Conservation (phyloP, 2,329 filamentous ascomycete genomes). For the Cytospora chrysosperma region DNA sequence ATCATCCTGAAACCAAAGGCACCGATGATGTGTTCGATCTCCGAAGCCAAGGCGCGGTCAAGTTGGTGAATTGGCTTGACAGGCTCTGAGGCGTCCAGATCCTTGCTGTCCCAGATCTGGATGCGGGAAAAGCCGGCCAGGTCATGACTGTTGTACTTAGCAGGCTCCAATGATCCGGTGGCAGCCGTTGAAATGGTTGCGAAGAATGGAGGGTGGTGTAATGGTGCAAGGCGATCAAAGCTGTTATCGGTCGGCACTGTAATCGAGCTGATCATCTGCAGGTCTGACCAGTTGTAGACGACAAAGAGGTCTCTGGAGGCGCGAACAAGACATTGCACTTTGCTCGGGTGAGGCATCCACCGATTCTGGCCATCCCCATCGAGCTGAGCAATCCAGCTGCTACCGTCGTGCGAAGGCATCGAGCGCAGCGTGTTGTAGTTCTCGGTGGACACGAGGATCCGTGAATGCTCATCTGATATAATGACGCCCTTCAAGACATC, state of each 20-base stretch:
- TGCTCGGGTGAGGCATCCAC: background rate
- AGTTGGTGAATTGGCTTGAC: background rate
- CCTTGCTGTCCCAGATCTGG: conserved; percentile 16
- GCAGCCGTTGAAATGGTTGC: background rate
- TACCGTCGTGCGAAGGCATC: background rate
- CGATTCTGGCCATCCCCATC: background rate
- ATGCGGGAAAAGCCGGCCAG: background rate
- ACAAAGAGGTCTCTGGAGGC: background rate
- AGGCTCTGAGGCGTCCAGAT: background rate
- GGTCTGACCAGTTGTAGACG: background rate
- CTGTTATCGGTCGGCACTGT: background rate
- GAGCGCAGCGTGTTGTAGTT: conserved; percentile 21
- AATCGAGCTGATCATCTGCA: background rate
- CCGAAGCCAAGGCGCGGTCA: conserved; percentile 2
- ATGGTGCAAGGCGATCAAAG: background rate
- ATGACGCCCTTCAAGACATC: background rate
- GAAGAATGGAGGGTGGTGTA: conserved; percentile 4
- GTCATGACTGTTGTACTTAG: background rate
- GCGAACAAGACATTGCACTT: background rate
- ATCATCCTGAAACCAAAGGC: conserved; percentile 54
- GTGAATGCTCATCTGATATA: conserved; percentile 1
- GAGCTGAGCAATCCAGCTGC: background rate
- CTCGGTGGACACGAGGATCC: conserved; percentile 23
- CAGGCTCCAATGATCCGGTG: background rate
- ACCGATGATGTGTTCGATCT: conserved; percentile 72